phyloP scores from a whole-genome alignment of 2,329 filamentous ascomycete genomes.

The Fusarium multiceps region DNA sequence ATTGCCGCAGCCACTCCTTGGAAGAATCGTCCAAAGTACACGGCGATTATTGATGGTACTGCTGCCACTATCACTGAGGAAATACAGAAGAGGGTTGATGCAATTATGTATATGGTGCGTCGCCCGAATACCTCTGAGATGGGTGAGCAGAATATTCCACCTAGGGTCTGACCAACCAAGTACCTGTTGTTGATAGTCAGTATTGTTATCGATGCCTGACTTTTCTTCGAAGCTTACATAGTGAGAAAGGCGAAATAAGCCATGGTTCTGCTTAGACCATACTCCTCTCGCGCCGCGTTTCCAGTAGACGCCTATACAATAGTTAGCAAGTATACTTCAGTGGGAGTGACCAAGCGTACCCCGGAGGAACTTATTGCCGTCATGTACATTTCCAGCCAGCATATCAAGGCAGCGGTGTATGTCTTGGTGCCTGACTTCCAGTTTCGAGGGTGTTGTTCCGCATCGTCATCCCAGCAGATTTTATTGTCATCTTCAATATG shows the following conservation, averaged over 20 bases:
- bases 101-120: conserved; percentile 5
- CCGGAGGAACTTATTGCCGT: conserved; percentile 7
- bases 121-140: conserved; percentile 10
- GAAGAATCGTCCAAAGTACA: conserved; percentile 4
- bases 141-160: conserved; percentile 3
- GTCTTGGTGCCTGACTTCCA: neutral
- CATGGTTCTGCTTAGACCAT: neutral
- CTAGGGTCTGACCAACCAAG: neutral
- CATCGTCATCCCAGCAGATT: conserved; percentile 6
- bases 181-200: neutral
- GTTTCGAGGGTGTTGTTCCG: neutral
- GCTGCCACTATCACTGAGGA: neutral
- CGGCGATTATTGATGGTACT: neutral
- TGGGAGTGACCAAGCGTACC: neutral
- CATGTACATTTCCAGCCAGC: conserved; percentile 15
- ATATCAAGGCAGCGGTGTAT: neutral
- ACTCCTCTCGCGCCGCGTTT: neutral
- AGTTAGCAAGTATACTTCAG: neutral
- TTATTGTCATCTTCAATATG: neutral
- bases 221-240: neutral
- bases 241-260: conserved; percentile 6
- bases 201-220: neutral
- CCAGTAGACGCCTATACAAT: neutral
- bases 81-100: neutral
- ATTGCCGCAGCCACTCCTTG: conserved; percentile 4